A percentile compares a stretch with the other conserved stretches of the same genome.
These are phyloP conservation scores for Allantophomopsis cytisporea DNA, from an alignment of 2,329 filamentous ascomycete genomes.

Conservation along the genomic window DNA sequence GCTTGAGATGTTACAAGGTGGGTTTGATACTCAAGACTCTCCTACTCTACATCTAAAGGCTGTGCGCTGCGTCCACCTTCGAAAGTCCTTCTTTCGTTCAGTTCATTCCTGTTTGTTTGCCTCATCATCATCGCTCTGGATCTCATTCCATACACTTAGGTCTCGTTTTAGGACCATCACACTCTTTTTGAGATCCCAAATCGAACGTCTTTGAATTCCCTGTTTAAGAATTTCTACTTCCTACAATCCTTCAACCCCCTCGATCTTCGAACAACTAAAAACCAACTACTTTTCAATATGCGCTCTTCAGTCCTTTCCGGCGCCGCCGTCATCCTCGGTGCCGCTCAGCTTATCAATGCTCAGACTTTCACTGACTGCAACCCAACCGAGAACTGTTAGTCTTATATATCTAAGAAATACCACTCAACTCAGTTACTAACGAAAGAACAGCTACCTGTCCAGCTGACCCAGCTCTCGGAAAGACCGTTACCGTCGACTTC, in stretches of 20 bases:
- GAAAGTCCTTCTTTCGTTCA: background rate
- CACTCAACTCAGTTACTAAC: background rate
- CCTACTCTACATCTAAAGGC: background rate
- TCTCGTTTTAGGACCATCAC: background rate
- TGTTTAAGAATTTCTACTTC: background rate
- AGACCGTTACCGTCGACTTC: constrained; percentile 26
- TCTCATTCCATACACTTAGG: no score
- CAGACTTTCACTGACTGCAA: constrained; percentile 31
- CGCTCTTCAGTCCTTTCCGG: constrained; percentile 3
- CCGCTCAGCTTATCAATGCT: constrained; percentile 19
- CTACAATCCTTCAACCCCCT: background rate
- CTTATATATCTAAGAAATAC: background rate
- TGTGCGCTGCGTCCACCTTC: background rate
- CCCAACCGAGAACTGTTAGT: constrained; percentile 23
- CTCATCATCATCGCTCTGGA: no score
- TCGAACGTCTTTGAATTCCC: background rate
- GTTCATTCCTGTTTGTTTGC: background rate
- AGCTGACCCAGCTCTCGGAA: constrained; percentile 26
- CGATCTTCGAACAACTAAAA: background rate
- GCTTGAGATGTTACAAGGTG: no score
- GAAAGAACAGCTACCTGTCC: constrained; percentile 19
- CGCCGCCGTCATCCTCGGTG: constrained; percentile 11
- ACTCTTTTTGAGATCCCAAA: constrained; percentile 1
- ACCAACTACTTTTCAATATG: constrained; percentile 1
- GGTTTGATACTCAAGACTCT: background rate